A percentile compares a stretch with the other conserved stretches of the same genome.
Conservation (phyloP, 2,329 filamentous ascomycete species). For the Colletotrichum paranaense region DNA sequence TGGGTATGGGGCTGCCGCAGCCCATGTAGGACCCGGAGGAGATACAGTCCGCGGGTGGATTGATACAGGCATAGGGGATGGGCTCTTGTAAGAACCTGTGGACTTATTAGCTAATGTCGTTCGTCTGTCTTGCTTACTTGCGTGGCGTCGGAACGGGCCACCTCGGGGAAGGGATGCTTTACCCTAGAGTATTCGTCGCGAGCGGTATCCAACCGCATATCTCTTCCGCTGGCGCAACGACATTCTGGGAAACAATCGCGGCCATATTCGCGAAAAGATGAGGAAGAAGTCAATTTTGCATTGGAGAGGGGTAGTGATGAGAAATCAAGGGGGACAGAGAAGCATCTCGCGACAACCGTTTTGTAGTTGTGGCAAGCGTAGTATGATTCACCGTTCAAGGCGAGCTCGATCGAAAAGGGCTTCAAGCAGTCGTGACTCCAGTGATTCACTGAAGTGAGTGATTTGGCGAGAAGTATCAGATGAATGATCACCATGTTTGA, state of each 20-base stretch:
- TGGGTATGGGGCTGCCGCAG: conserved; percentile 7
- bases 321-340: background rate
- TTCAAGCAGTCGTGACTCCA: background rate
- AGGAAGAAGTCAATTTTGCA: background rate
- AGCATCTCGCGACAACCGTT: background rate
- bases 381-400: background rate
- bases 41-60: background rate
- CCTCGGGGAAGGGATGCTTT: accelerated
- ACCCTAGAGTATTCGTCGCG: background rate
- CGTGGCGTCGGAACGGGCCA: too few relatives aligned
- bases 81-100: background rate
- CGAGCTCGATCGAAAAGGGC: background rate
- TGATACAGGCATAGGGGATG: background rate
- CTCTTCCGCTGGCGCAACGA: background rate
- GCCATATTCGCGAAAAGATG: background rate
- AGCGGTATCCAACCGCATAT: conserved; percentile 12
- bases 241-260: background rate
- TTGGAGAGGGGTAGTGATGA: background rate
- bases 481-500: background rate
- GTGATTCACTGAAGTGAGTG: background rate
- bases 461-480: background rate
- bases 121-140: accelerated
- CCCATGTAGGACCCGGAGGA: conserved; percentile 17
- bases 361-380: background rate
- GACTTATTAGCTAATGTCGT: background rate